Conservation (phyloP, 1,284 basidiomycete species). For the Rhodotorula mucilaginosa region DNA sequence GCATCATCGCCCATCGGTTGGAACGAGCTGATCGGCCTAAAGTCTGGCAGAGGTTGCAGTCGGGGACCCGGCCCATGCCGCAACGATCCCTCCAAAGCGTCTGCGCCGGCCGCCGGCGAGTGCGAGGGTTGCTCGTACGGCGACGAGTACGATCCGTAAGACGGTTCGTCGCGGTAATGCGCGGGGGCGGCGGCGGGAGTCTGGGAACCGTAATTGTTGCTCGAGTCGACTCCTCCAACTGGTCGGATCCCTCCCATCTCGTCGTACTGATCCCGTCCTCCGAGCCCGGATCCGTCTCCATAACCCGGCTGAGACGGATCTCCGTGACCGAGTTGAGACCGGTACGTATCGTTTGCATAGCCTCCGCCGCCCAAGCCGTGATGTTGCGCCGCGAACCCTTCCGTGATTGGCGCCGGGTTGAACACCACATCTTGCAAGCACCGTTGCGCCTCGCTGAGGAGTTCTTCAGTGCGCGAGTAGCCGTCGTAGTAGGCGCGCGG, state of each 20-base stretch:
- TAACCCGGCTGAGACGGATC: not conserved
- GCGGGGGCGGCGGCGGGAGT: not conserved
- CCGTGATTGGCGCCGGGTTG: slow-evolving; percentile 34
- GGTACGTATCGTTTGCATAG: not conserved
- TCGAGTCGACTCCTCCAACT: not conserved
- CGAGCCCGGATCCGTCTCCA: not conserved
- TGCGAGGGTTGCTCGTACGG: not conserved
- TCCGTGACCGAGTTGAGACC: not conserved
- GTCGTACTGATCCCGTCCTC: slow-evolving; percentile 2
- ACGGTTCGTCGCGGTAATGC: not conserved
- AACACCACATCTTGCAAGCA: slow-evolving; percentile 45
- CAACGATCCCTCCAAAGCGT: not conserved
- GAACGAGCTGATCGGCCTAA: slow-evolving; percentile 18
- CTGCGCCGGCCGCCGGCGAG: not conserved
- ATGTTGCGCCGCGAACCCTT: slow-evolving; percentile 12
- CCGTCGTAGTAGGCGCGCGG: slow-evolving; percentile 41
- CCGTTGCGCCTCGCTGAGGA: slow-evolving; percentile 42
- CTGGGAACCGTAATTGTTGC: not conserved
- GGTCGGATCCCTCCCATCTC: not conserved
- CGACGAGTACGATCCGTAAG: slow-evolving; percentile 1
- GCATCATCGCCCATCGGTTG: not conserved
- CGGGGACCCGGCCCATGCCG: slow-evolving; percentile 13
- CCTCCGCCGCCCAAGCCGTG: not conserved
- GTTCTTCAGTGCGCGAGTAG: slow-evolving; percentile 39
- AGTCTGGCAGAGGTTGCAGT: slow-evolving; percentile 30